Conservation (phyloP, 164 flowering plant genomes). For the Dillenia suffruticosa region DNA sequence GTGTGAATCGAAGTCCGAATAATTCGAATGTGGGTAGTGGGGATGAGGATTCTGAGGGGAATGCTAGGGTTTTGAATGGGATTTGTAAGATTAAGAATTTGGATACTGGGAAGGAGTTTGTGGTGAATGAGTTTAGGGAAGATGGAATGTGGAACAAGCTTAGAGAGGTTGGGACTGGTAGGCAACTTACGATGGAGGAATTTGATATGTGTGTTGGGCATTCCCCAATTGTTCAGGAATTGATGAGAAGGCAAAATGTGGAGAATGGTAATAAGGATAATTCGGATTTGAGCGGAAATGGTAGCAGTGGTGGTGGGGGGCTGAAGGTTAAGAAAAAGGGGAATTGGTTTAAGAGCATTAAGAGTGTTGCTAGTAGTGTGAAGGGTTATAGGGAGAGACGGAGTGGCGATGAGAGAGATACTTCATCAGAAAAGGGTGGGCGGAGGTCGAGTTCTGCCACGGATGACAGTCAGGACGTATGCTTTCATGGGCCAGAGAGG, state of each 20-base stretch:
- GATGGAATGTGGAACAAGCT: slow-evolving; percentile 87
- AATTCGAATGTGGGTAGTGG: slow-evolving; percentile 14
- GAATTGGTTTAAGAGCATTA: slow-evolving; percentile 77
- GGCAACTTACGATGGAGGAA: slow-evolving; percentile 93
- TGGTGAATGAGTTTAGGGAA: slow-evolving; percentile 81
- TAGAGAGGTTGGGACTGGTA: slow-evolving; percentile 84
- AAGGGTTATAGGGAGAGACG: slow-evolving; percentile 66
- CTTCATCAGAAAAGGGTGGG: slow-evolving; percentile 90
- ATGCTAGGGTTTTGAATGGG: slow-evolving; percentile 16
- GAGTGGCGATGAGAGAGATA: slow-evolving; percentile 92
- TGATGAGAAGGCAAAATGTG: slow-evolving; percentile 92
- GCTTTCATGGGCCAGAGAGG: slow-evolving; percentile 82
- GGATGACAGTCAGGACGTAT: slow-evolving; percentile 90
- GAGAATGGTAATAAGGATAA: slow-evolving; percentile 45
- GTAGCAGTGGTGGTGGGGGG: slow-evolving; percentile 27
- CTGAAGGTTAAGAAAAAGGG: slow-evolving; percentile 69
- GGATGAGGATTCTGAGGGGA: slow-evolving; percentile 25
- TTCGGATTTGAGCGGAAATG: slow-evolving; percentile 24
- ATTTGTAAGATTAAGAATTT: slow-evolving; percentile 79
- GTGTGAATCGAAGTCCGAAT: slow-evolving; percentile 5
- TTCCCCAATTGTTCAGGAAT: slow-evolving; percentile 92
- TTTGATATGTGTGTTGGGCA: slow-evolving; percentile 90
- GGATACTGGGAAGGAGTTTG: slow-evolving; percentile 93
- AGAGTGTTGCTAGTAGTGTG: slow-evolving; percentile 61
- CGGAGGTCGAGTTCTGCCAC: slow-evolving; percentile 96